Base-by-base conservation (phyloP, 352 stramenopile genomes). In the Pythium volutum region DNA sequence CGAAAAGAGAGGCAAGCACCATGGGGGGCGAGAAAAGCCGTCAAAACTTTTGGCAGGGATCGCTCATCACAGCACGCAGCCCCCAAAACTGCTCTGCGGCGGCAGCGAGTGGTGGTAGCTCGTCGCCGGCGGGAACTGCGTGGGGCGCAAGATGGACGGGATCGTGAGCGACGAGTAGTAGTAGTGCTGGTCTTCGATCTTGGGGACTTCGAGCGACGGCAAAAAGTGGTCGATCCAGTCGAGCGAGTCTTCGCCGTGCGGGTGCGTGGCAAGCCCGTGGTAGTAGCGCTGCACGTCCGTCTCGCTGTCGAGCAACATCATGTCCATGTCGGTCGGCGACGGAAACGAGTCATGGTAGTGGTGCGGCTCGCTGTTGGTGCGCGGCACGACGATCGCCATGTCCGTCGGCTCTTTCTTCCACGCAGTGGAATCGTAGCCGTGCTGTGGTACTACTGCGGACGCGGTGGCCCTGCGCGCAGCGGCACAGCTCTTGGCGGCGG, bases 141-240 rank as follows among this genome's bases (percentile, higher is more conserved):
- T 8, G 2, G 36, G 10, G 34, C 47, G 60, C 31, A 60, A 18
- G 42, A 60, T 60, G 25, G 52, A 51, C 8, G 51, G 51, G 25
- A 61, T 34, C 12, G 51, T 29, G 23, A 42, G 12, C 1, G 52
- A 42, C 12, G 47, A 20, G 36, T 67, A 29, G 42, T 49, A 52
- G 54, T 59, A 60, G 27, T 55, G 38, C 20, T 27, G 34, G 29
- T 69, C 62, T 9, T 69, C 62, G 20, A 64, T 48, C 54, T 69
- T 69, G n/a, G 62, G 47, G 23, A 69, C 33, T 25, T 69, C 54
- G 4, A 69, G 62, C 53, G 75, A 84, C n/a, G 78, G 79, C 29
- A 88, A 56, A 48, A 81, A 84, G 48, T 59, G 74, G 59, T 87
- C 79, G 55, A 88, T 81, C 79, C 79, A 87, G 49, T 88, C 79